These are phyloP conservation scores for Galerina sulciceps DNA, from an alignment of 768 basidiomycete genomes.

Conservation along the genomic window DNA sequence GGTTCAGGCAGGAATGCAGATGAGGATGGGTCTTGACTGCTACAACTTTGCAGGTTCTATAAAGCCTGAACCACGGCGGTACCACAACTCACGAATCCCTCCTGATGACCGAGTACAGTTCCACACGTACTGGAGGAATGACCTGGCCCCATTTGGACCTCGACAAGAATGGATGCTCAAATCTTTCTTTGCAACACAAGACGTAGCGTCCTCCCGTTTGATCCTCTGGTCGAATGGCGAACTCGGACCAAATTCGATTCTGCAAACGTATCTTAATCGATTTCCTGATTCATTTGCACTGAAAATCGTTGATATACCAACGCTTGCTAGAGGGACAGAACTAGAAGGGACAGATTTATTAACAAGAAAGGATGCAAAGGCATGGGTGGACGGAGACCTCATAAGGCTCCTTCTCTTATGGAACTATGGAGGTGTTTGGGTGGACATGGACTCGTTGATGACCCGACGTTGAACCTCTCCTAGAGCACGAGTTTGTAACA, in stretches of 20 bases:
- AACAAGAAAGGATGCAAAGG: conserved; percentile 69
- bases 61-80: conserved; percentile 31
- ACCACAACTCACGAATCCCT: conserved; percentile 18
- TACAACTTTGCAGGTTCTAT: conserved; percentile 92
- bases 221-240: conserved; percentile 95
- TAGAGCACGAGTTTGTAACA: conserved; percentile 95
- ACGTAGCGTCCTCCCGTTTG: conserved; percentile 61
- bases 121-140: conserved; percentile 95
- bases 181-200: conserved; percentile 93
- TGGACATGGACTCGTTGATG: conserved; percentile 96
- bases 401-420: conserved; percentile 88
- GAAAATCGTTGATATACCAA: conserved; percentile 66
- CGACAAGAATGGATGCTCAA: conserved; percentile 92
- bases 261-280: conserved; percentile 58
- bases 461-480: conserved; percentile 85
- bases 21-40: conserved; percentile 86
- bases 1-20: conserved; percentile 78
- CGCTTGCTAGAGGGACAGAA: conserved; percentile 75
- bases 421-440: conserved; percentile 92
- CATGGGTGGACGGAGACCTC: conserved; percentile 95
- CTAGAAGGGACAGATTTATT: conserved; percentile 70
- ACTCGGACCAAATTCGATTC: conserved; percentile 54
- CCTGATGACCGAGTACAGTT: conserved; percentile 63
- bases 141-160: conserved; percentile 79
- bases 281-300: conserved; percentile 79